Percentiles rank a stretch among this genome's conserved stretches.
Conservation (phyloP, 2,329 filamentous ascomycete genomes). For the Coniochaeta sp. region DNA sequence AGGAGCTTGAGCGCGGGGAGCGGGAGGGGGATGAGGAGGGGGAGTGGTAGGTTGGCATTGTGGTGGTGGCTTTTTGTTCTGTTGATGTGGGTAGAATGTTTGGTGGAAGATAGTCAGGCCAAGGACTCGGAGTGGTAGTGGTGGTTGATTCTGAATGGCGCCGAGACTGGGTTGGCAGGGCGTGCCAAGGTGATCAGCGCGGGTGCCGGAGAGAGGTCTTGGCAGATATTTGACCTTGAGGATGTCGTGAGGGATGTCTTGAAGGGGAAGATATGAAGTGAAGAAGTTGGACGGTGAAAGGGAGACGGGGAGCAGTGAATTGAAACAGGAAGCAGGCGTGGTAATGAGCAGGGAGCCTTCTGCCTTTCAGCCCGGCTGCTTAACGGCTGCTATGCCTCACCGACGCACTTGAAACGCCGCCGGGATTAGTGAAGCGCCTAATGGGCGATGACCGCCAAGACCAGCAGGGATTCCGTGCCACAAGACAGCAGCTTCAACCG, state of each 20-base stretch:
- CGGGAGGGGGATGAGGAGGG: conserved; percentile 9
- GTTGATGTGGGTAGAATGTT: background rate
- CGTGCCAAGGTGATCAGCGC: background rate
- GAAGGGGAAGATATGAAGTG: background rate
- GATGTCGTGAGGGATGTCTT: background rate
- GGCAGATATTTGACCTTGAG: background rate
- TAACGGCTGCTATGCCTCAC: background rate
- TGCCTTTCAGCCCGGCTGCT: background rate
- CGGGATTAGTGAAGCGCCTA: background rate
- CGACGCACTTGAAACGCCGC: background rate
- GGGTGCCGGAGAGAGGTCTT: background rate
- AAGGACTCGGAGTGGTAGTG: background rate
- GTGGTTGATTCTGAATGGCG: background rate
- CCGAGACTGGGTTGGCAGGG: background rate
- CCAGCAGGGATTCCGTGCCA: background rate
- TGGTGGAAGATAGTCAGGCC: background rate
- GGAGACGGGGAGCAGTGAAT: background rate
- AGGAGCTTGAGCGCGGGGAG: conserved; percentile 9
- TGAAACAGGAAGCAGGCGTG: background rate
- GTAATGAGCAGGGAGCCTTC: background rate
- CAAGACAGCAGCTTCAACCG: background rate
- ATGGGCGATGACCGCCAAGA: background rate
- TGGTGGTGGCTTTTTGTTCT: background rate
- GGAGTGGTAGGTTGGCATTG: conserved; percentile 13
- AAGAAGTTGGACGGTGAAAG: background rate